A percentile compares a stretch with the other conserved stretches of the same genome.
These are phyloP conservation scores for Fomitopsis pulvina DNA, from an alignment of 768 basidiomycete species.

Conservation along the genomic window DNA sequence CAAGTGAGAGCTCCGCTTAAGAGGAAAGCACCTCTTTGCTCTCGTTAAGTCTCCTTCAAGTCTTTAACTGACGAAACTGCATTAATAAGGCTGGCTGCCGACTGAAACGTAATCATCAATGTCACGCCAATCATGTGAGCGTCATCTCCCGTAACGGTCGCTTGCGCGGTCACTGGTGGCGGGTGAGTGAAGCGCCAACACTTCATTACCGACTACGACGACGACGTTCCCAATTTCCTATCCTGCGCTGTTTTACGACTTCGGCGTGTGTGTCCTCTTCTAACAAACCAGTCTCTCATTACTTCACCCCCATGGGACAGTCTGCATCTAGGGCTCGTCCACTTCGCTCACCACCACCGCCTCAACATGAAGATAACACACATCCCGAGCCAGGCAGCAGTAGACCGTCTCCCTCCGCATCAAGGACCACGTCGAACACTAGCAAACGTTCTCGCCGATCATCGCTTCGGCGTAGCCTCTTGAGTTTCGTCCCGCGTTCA, in stretches of 20 bases:
- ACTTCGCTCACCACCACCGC: constrained; percentile 9
- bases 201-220: background rate
- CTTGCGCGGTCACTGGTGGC: background rate
- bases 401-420: constrained; percentile 2
- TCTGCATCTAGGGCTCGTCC: constrained; percentile 15
- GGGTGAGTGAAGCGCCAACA: background rate
- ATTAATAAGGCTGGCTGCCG: too few relatives aligned
- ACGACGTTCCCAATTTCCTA: background rate
- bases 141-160: background rate
- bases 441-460: constrained; percentile 15
- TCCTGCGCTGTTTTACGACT: background rate
- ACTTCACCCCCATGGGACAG: constrained; percentile 18
- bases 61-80: too few relatives aligned
- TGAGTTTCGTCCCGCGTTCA: constrained; percentile 14
- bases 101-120: background rate
- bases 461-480: constrained; percentile 18
- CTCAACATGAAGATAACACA: constrained; percentile 3
- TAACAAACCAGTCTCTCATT: constrained; percentile 13
- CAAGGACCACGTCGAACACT: background rate
- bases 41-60: too few relatives aligned
- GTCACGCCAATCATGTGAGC: background rate
- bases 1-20: too few relatives aligned
- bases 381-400: constrained; percentile 1
- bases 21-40: too few relatives aligned
- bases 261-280: background rate